Conservation (phyloP, 2,329 filamentous ascomycete genomes). For the Nannizzia gypsea region DNA sequence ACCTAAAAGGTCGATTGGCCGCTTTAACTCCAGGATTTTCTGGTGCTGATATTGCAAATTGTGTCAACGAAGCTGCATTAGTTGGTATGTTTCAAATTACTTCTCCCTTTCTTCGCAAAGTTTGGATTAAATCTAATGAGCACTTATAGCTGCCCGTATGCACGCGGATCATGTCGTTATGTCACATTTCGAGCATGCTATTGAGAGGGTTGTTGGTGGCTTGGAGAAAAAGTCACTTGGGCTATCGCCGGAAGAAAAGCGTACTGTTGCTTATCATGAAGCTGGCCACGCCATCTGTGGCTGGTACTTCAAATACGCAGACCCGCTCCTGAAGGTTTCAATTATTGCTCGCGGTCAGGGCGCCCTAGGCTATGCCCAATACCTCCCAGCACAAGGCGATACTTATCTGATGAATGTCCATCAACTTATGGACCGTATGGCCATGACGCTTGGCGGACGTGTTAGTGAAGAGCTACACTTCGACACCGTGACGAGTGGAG, state of each 20-base stretch:
- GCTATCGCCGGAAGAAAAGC: conserved; percentile 85
- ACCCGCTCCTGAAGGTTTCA: conserved; percentile 92
- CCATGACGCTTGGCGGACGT: conserved; percentile 93
- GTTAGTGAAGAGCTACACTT: conserved; percentile 96
- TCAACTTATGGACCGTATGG: conserved; percentile 98
- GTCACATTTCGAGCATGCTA: conserved; percentile 90
- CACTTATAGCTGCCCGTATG: conserved; percentile 58
- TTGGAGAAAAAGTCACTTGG: conserved; percentile 96
- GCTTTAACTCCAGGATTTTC: conserved; percentile 93
- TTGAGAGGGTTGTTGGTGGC: conserved; percentile 91
- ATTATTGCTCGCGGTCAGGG: conserved; percentile 95
- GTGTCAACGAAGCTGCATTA: conserved; percentile 91
- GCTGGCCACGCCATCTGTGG: conserved; percentile 96
- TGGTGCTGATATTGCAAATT: conserved; percentile 96
- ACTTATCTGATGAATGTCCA: conserved; percentile 91
- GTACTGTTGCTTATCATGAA: conserved; percentile 93
- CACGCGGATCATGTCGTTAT: conserved; percentile 73
- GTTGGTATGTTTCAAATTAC: conserved; percentile 56
- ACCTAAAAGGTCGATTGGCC: conserved; percentile 75
- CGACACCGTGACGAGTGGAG: conserved; percentile 87
- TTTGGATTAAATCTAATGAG: conserved; percentile 4
- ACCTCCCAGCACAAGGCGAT: conserved; percentile 71
- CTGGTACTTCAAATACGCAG: conserved; percentile 95
- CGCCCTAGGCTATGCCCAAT: conserved; percentile 90
- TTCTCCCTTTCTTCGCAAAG: not conserved